phyloP scores from a whole-genome alignment of 2,329 filamentous ascomycete genomes.

The Biscogniauxia mediterranea region DNA sequence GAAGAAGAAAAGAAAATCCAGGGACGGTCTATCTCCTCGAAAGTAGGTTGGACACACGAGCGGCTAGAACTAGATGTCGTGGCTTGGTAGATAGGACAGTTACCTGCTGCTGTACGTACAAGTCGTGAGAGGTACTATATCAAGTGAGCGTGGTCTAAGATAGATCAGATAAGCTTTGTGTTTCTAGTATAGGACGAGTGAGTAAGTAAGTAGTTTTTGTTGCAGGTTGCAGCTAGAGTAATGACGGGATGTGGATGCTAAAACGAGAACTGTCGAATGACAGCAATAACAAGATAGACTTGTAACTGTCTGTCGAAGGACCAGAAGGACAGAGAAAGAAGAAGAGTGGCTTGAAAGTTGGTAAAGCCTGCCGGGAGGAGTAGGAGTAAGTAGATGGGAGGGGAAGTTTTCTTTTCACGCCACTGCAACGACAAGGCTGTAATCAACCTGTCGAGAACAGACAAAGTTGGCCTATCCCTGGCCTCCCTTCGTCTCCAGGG shows the following conservation, averaged over 20 bases:
- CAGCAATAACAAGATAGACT: slow-evolving; percentile 14
- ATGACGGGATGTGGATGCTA: not conserved
- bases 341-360: slow-evolving; percentile 28
- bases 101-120: slow-evolving; percentile 7
- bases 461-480: slow-evolving; percentile 28
- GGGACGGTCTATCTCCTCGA: not conserved
- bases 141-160: slow-evolving; percentile 16
- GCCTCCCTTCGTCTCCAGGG: slow-evolving; percentile 22
- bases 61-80: not conserved
- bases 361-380: slow-evolving; percentile 25
- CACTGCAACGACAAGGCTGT: slow-evolving; percentile 33
- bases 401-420: slow-evolving; percentile 30
- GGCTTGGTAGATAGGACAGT: slow-evolving; percentile 8
- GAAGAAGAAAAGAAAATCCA: not conserved
- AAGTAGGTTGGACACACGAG: not conserved
- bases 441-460: slow-evolving; percentile 27
- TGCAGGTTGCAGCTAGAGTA: slow-evolving; percentile 2
- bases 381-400: slow-evolving; percentile 19
- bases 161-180: slow-evolving; percentile 10
- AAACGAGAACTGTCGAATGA: not conserved
- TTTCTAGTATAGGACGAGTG: slow-evolving; percentile 9
- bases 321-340: slow-evolving; percentile 12
- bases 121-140: slow-evolving; percentile 14
- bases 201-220: slow-evolving; percentile 7
- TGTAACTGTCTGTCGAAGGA: slow-evolving; percentile 7